Evolutionary conservation across 352 stramenopile genomes (phyloP).

Genomic region (Globisporangium paddicum): DNA sequence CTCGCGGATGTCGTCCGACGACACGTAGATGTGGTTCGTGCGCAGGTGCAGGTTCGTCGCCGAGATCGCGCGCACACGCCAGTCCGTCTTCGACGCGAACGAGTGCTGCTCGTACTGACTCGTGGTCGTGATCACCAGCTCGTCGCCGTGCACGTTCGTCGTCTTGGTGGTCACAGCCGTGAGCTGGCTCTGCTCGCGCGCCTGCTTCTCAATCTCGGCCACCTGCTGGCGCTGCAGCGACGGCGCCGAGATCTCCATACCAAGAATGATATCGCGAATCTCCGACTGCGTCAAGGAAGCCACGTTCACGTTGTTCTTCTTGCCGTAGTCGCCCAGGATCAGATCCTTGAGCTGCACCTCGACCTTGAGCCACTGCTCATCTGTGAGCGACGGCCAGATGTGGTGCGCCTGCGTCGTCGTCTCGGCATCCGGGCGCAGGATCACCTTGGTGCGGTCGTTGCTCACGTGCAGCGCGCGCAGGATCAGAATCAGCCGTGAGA

Average conservation of each 20-base stretch:
- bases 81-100: slow-evolving; percentile 99
- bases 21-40: slow-evolving; percentile 99
- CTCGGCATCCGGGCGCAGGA: slow-evolving; percentile 97
- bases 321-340: slow-evolving; percentile 99
- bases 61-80: slow-evolving; percentile 98
- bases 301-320: slow-evolving; percentile 99
- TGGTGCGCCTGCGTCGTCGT: slow-evolving; percentile 99
- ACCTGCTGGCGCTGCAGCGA: slow-evolving; percentile 99
- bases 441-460: slow-evolving; percentile 94
- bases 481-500: slow-evolving; percentile 99
- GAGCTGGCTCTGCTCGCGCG: slow-evolving; percentile 97
- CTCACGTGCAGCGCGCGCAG: slow-evolving; percentile 98
- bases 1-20: slow-evolving; percentile 97
- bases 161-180: slow-evolving; percentile 99
- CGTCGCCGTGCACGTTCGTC: slow-evolving; percentile 99
- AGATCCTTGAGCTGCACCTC: slow-evolving; percentile 99
- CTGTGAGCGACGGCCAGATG: slow-evolving; percentile 98
- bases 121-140: slow-evolving; percentile 99
- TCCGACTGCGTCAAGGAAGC: slow-evolving; percentile 99
- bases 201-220: slow-evolving; percentile 99
- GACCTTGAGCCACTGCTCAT: slow-evolving; percentile 99
- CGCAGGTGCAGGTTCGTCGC: slow-evolving; percentile 98
- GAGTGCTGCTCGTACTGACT: slow-evolving; percentile 99
- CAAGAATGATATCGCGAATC: slow-evolving; percentile 99
- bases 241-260: slow-evolving; percentile 99